Conservation (phyloP, 768 basidiomycete genomes). For the Psilocybe subaeruginosa region DNA sequence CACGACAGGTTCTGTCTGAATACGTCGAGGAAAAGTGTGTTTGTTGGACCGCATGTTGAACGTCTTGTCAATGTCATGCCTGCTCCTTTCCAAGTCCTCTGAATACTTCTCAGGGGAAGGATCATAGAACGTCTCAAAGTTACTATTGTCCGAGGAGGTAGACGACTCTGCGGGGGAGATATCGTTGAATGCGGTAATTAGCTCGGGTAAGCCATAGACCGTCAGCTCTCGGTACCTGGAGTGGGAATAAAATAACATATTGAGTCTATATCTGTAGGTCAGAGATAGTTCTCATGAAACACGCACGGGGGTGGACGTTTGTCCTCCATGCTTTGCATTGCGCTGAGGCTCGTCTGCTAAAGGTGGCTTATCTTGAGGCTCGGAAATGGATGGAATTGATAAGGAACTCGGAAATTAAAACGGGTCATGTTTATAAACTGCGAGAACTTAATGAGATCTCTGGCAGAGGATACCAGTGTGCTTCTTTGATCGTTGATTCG, state of each 20-base stretch:
- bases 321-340: background rate
- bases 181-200: background rate
- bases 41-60: too few relatives aligned
- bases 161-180: background rate
- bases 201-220: too few relatives aligned
- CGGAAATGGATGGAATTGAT: background rate
- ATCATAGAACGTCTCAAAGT: background rate
- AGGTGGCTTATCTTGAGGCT: background rate
- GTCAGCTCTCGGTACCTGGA: too few relatives aligned
- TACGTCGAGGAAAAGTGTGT: background rate
- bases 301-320: background rate
- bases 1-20: background rate
- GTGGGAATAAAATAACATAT: too few relatives aligned
- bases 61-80: too few relatives aligned
- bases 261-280: too few relatives aligned
- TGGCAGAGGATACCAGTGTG: too few relatives aligned
- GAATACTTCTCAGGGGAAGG: background rate
- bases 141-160: background rate
- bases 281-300: background rate
- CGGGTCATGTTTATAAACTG: background rate
- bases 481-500: too few relatives aligned
- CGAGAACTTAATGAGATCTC: too few relatives aligned
- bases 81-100: background rate
- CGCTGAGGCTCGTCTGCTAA: background rate
- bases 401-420: constrained; percentile 2